These are phyloP conservation scores for Geosmithia flava DNA, from an alignment of 2,329 filamentous ascomycete genomes.

Conservation along the genomic window DNA sequence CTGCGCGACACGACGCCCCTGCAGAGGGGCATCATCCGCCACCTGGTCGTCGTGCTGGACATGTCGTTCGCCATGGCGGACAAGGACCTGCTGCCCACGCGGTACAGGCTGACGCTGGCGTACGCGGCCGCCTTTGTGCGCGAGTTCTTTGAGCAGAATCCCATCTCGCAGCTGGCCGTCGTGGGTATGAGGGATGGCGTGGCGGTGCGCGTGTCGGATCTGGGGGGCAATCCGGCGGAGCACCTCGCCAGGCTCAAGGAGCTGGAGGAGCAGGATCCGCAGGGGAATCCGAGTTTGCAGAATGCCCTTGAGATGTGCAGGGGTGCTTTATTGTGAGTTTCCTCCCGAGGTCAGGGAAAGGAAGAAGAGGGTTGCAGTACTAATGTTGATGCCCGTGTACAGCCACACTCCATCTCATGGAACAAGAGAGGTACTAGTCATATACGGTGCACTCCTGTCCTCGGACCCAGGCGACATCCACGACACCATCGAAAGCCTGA, in stretches of 20 bases:
- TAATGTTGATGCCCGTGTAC: too few relatives aligned
- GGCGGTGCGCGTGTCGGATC: constrained; percentile 72
- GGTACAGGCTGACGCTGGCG: constrained; percentile 69
- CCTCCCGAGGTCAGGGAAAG: too few relatives aligned
- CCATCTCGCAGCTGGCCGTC: constrained; percentile 88
- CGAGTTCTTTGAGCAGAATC: constrained; percentile 97
- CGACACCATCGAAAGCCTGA: constrained; percentile 68
- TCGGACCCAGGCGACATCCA: constrained; percentile 94
- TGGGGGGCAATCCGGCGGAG: constrained; percentile 82
- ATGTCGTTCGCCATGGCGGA: constrained; percentile 89
- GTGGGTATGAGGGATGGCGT: constrained; percentile 90
- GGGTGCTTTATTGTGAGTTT: constrained; percentile 62
- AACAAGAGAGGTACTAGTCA: constrained; percentile 81
- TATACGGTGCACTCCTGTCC: constrained; percentile 83
- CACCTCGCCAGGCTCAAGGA: constrained; percentile 67
- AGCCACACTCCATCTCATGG: constrained; percentile 87
- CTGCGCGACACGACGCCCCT: constrained; percentile 89
- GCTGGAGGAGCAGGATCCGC: constrained; percentile 53
- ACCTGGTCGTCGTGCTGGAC: constrained; percentile 82
- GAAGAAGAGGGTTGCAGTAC: too few relatives aligned
- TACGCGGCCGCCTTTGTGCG: constrained; percentile 80
- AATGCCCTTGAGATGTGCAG: constrained; percentile 94
- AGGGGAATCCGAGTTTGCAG: constrained; percentile 72
- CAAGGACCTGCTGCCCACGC: constrained; percentile 84
- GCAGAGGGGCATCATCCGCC: constrained; percentile 95